Conservation (phyloP, 1,284 basidiomycete genomes). For the Ustilago trichophora region DNA sequence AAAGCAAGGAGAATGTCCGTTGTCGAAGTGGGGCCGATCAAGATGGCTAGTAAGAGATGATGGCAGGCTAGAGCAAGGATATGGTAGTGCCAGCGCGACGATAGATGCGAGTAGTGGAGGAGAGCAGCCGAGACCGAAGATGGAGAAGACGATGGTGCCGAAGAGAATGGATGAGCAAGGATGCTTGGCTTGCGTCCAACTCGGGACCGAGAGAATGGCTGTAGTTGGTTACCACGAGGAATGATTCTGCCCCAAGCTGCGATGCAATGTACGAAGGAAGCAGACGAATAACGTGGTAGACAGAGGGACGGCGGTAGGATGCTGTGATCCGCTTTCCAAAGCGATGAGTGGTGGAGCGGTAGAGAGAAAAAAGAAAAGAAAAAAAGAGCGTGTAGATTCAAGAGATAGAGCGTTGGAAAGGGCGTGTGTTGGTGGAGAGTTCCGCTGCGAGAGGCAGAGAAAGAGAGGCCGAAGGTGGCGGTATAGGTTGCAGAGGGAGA, state of each 20-base stretch:
- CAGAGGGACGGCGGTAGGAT: background rate
- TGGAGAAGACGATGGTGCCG: background rate
- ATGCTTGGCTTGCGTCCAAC: background rate
- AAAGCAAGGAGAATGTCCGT: background rate
- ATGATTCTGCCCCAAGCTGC: too few species aligned
- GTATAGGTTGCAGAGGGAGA: too few species aligned
- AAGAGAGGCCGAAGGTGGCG: background rate
- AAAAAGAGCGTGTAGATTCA: background rate
- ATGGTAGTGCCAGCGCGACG: too few species aligned
- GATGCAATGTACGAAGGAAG: background rate
- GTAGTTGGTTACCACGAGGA: too few species aligned
- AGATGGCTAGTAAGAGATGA: too few species aligned
- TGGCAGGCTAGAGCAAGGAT: too few species aligned
- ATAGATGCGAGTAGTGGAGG: too few species aligned
- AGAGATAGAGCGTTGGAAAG: background rate
- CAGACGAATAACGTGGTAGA: background rate
- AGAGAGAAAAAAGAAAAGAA: background rate
- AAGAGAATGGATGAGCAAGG: background rate
- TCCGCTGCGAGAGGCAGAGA: background rate
- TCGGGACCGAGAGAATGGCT: too few species aligned
- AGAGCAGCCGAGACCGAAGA: too few species aligned
- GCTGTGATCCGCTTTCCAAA: background rate
- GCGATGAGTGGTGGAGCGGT: background rate
- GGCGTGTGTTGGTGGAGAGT: constrained; percentile 1
- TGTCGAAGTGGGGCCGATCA: background rate